phyloP scores from a whole-genome alignment of 75 land plant genomes.

The Cupressus sempervirens region DNA sequence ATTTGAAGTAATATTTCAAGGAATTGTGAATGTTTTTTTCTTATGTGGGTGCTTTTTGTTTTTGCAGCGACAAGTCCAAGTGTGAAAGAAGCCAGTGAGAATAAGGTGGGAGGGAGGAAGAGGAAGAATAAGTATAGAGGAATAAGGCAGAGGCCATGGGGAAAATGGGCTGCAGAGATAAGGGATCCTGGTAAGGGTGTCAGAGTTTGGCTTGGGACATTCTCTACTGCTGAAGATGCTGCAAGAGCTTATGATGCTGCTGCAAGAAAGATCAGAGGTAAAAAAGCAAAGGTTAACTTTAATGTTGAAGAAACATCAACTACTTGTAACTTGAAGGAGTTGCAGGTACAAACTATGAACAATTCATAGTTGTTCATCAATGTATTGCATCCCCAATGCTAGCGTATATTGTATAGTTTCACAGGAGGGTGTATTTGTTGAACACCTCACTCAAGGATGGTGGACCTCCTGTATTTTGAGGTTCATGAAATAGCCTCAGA shows the following conservation, averaged over 20 bases:
- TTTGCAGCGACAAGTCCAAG: background rate
- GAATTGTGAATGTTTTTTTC: background rate
- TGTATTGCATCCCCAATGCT: background rate
- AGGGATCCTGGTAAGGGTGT: background rate
- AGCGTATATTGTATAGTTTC: too few species aligned
- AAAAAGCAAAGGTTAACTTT: slow-evolving; percentile 5
- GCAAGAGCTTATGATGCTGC: background rate
- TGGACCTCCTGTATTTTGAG: too few species aligned
- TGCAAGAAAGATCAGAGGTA: background rate
- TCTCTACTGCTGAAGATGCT: slow-evolving; percentile 1
- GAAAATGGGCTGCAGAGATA: slow-evolving; percentile 1
- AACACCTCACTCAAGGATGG: too few species aligned
- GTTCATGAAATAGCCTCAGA: too few species aligned
- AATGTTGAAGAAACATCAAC: background rate
- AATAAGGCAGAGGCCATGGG: slow-evolving; percentile 3
- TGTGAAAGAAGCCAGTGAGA: background rate
- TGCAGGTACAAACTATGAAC: background rate
- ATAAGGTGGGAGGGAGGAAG: background rate
- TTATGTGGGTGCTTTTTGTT: background rate
- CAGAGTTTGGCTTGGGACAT: slow-evolving; percentile 5
- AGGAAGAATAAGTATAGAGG: slow-evolving; percentile 8
- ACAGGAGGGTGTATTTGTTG: too few species aligned
- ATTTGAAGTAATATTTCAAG: background rate
- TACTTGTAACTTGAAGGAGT: background rate
- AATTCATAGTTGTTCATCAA: background rate